Percentiles rank a stretch among this genome's conserved stretches.
These are phyloP conservation scores for Colletotrichum endophyticum DNA, from an alignment of 2,329 filamentous ascomycete species.

Conservation along the genomic window DNA sequence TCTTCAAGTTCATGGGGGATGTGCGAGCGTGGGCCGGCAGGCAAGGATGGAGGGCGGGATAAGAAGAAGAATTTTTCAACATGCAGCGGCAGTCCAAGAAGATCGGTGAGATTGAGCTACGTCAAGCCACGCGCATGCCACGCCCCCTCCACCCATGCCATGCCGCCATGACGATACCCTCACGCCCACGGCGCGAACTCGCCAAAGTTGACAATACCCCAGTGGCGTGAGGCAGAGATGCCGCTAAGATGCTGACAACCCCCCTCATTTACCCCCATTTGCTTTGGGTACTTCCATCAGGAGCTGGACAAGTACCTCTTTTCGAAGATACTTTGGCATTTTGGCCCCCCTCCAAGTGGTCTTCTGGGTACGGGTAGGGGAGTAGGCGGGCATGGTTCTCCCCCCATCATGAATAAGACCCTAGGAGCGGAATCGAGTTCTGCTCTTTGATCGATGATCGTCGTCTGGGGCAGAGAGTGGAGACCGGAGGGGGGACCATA, in stretches of 20 bases:
- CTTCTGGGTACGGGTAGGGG: slow-evolving; percentile 12
- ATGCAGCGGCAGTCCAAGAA: background rate
- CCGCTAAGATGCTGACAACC: background rate
- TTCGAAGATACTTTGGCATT: background rate
- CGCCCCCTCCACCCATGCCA: background rate
- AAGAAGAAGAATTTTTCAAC: background rate
- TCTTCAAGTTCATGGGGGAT: background rate
- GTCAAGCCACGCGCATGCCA: background rate
- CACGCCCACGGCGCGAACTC: slow-evolving; percentile 3
- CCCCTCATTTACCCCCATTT: background rate
- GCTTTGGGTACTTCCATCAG: background rate
- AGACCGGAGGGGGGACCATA: background rate
- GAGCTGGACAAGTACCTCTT: background rate
- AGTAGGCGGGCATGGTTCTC: background rate
- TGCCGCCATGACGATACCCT: background rate
- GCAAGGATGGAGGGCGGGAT: background rate
- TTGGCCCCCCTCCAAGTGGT: background rate
- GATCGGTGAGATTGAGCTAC: background rate
- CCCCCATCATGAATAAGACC: background rate
- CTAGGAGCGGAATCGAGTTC: background rate
- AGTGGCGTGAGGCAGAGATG: background rate
- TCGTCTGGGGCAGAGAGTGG: background rate
- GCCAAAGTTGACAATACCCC: background rate
- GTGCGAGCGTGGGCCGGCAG: background rate
- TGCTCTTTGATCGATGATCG: background rate